These are phyloP conservation scores for Sporothrix mexicana DNA, from an alignment of 2,329 filamentous ascomycete genomes.

Conservation along the genomic window DNA sequence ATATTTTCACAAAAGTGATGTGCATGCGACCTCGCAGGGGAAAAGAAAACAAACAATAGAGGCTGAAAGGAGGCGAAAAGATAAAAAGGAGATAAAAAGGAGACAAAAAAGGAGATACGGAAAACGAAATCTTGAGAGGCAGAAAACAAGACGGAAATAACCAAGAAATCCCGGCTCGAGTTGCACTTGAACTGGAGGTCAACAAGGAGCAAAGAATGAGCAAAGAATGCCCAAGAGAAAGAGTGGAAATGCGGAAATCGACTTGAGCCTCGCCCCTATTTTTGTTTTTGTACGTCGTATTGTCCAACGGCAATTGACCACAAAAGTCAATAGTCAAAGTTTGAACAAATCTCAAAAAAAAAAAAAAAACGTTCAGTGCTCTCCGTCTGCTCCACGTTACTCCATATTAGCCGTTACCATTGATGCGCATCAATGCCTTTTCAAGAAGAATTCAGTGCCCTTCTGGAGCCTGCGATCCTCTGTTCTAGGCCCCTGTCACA, in stretches of 20 bases:
- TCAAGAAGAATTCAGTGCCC: neutral
- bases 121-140: neutral
- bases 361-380: neutral
- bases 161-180: neutral
- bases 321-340: no score
- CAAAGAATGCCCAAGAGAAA: neutral
- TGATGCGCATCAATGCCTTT: slow-evolving; percentile 7
- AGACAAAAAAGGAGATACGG: no score
- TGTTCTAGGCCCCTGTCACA: neutral
- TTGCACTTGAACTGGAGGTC: neutral
- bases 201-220: neutral
- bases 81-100: no score
- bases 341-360: no score
- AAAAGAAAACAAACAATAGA: neutral
- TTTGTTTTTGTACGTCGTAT: no score
- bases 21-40: slow-evolving; percentile 12
- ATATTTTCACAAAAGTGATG: slow-evolving; percentile 3
- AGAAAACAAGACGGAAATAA: neutral
- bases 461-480: neutral
- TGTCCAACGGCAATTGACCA: neutral
- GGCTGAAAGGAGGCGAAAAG: neutral
- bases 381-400: neutral
- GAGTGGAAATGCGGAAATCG: neutral
- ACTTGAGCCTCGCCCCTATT: neutral
- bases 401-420: slow-evolving; percentile 11